Percentiles rank a stretch among this genome's conserved stretches.
These are phyloP conservation scores for Physaria fendleri DNA, from an alignment of 345 rosid species.

Conservation along the genomic window DNA sequence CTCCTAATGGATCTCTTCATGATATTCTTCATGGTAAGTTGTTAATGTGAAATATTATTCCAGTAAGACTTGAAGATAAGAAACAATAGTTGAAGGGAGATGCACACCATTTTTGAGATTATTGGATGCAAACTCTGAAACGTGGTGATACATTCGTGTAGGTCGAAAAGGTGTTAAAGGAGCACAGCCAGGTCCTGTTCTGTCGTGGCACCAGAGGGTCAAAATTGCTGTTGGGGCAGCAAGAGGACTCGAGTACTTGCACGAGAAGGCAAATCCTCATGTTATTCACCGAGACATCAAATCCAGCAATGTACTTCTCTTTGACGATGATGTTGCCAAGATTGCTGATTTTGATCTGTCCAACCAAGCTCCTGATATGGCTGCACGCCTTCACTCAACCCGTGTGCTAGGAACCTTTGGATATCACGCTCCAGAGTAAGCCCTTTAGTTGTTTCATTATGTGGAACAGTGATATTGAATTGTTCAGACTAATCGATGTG, in stretches of 20 bases:
- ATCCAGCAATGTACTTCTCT: conserved; percentile 86
- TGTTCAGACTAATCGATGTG: conserved; percentile 1
- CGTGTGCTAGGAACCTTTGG: conserved; percentile 96
- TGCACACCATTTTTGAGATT: background rate
- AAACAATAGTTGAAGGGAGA: background rate
- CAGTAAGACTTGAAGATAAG: background rate
- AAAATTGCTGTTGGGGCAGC: conserved; percentile 95
- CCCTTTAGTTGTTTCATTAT: background rate
- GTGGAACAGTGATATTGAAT: background rate
- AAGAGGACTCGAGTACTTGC: conserved; percentile 93
- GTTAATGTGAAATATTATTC: background rate
- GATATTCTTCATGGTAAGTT: conserved; percentile 78
- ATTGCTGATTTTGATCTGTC: conserved; percentile 96
- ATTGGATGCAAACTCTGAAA: background rate
- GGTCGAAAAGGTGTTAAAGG: conserved; percentile 95
- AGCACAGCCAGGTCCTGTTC: conserved; percentile 83
- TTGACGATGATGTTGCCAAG: conserved; percentile 85
- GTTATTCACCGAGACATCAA: conserved; percentile 85
- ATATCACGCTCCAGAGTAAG: conserved; percentile 99
- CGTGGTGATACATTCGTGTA: conserved; percentile 14
- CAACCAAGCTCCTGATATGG: conserved; percentile 92
- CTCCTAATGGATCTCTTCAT: conserved; percentile 92
- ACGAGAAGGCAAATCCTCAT: conserved; percentile 79
- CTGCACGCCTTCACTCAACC: conserved; percentile 92
- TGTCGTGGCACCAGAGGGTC: conserved; percentile 92